phyloP scores from a whole-genome alignment of 106 monocot genomes.

The Phalaenopsis aphrodite region DNA sequence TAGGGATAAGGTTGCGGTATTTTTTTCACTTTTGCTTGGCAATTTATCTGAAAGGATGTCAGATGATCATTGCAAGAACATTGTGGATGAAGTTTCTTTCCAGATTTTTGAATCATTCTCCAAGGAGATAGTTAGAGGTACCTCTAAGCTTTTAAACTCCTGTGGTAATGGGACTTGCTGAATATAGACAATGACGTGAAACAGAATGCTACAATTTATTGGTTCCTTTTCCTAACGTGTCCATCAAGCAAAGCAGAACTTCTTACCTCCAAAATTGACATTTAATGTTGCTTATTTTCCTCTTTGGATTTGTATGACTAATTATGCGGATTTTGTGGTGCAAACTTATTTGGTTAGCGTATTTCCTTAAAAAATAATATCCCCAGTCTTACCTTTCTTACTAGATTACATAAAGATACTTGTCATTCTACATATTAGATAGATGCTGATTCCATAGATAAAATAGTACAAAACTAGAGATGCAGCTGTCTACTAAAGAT shows the following conservation, averaged over 20 bases:
- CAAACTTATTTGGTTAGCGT: not conserved
- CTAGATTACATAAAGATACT: not conserved
- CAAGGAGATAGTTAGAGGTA: conserved; percentile 40
- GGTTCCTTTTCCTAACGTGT: not conserved
- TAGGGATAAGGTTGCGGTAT: conserved; percentile 59
- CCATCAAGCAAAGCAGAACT: not conserved
- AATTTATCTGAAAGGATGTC: conserved; percentile 19
- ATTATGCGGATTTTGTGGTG: not conserved
- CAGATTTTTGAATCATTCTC: conserved; percentile 16
- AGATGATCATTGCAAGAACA: conserved; percentile 9
- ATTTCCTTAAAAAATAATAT: not conserved
- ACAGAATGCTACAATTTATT: not conserved
- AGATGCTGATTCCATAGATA: not conserved
- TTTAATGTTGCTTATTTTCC: not conserved
- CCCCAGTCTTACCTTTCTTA: not conserved
- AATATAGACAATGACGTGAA: not conserved
- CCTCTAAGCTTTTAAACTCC: not conserved
- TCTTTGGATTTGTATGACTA: not conserved
- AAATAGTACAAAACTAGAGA: not conserved
- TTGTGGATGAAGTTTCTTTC: conserved; percentile 13
- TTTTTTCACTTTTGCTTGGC: conserved; percentile 51
- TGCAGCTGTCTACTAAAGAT: not conserved
- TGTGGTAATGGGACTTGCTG: not conserved
- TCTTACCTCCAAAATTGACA: not conserved
- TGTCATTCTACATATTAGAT: not conserved